Evolutionary conservation across 208 protist genomes (phyloP).

Genomic region (Crithidia acanthocephali): DNA sequence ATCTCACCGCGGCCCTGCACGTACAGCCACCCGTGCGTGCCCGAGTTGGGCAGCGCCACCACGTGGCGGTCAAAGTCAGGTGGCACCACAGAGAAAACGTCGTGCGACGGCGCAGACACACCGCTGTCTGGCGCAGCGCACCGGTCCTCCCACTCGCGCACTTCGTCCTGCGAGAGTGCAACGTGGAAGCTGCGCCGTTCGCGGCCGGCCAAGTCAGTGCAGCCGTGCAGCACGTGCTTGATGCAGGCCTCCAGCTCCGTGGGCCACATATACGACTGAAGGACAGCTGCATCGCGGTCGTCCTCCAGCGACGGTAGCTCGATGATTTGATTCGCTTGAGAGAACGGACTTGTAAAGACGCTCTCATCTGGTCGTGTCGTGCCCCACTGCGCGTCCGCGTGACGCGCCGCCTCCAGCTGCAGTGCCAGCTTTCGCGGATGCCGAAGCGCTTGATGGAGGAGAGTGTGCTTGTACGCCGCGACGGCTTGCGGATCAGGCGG

Average conservation of each 20-base stretch:
- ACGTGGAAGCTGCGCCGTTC: constrained; percentile 8
- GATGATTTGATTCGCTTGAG: neutral
- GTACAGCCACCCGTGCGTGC: constrained; percentile 26
- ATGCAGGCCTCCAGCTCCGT: constrained; percentile 42
- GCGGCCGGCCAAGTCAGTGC: neutral
- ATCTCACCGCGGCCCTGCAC: constrained; percentile 35
- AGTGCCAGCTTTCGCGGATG: neutral
- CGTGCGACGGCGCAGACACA: neutral
- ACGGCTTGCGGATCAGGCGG: neutral
- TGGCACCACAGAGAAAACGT: neutral
- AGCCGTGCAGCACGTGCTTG: constrained; percentile 47
- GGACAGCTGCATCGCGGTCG: constrained; percentile 13
- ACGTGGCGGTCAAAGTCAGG: constrained; percentile 3
- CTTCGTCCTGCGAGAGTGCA: constrained; percentile 11
- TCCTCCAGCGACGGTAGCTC: constrained; percentile 8
- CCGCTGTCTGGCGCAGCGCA: constrained; percentile 1
- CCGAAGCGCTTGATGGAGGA: neutral
- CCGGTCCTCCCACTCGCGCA: constrained; percentile 17
- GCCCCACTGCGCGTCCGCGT: constrained; percentile 4
- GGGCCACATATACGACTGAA: constrained; percentile 46
- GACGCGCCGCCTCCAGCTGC: neutral
- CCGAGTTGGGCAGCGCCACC: constrained; percentile 15
- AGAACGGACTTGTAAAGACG: neutral
- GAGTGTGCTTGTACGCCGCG: neutral
- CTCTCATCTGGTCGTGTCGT: constrained; percentile 6